A percentile compares a stretch with the other conserved stretches of the same genome.
These are phyloP conservation scores for Dryas integrifolia DNA, from an alignment of 331 rosid genomes.

Conservation along the genomic window DNA sequence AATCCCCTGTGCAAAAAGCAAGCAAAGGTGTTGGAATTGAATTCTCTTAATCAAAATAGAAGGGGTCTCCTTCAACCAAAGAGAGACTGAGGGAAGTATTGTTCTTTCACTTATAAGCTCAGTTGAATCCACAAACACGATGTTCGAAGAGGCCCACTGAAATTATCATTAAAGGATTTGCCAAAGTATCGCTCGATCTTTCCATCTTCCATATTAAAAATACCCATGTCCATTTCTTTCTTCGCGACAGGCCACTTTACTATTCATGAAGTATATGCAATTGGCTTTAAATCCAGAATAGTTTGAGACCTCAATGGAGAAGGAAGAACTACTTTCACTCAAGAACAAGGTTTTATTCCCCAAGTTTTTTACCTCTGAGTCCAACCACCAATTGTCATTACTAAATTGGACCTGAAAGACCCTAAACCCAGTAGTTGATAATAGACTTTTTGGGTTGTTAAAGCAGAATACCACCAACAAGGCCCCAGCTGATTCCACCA, in stretches of 20 bases:
- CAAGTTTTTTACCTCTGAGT: not conserved
- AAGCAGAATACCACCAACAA: not conserved
- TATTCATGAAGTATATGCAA: not conserved
- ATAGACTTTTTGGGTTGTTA: not conserved
- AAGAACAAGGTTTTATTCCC: slow-evolving; percentile 9
- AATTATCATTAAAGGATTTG: too few species aligned
- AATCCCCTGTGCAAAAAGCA: slow-evolving; percentile 9
- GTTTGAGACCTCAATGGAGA: not conserved
- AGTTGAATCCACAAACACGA: too few species aligned
- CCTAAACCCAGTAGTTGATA: not conserved
- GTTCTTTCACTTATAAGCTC: too few species aligned
- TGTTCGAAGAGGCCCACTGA: not conserved
- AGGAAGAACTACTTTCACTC: not conserved
- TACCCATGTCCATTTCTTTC: not conserved
- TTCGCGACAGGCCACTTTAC: accelerated
- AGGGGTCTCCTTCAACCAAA: too few species aligned
- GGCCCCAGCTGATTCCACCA: slow-evolving; percentile 4
- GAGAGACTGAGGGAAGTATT: too few species aligned
- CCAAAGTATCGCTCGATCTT: not conserved
- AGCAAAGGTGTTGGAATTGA: not conserved
- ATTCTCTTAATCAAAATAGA: not conserved
- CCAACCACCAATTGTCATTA: not conserved
- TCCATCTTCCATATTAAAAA: not conserved
- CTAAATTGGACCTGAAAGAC: slow-evolving; percentile 1
- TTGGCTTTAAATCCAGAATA: not conserved